A percentile compares a stretch with the other conserved stretches of the same genome.
These are phyloP conservation scores for Brassica juncea DNA, from an alignment of 345 rosid species.

Conservation along the genomic window DNA sequence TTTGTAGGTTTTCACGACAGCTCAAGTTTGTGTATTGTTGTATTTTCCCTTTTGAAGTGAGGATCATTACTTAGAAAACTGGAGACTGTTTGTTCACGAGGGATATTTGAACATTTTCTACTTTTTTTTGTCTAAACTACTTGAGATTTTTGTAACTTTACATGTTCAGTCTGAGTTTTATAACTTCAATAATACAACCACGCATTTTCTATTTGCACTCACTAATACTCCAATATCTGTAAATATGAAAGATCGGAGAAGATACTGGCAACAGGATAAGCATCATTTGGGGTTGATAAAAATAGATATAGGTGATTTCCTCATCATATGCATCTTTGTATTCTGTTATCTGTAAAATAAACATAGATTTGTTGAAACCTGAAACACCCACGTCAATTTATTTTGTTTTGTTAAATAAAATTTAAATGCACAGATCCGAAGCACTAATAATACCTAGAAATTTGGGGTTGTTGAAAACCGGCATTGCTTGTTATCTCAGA, in stretches of 20 bases:
- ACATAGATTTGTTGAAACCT: too few relatives aligned
- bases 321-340: not conserved
- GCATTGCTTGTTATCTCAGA: too few relatives aligned
- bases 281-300: not conserved
- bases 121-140: not conserved
- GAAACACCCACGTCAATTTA: too few relatives aligned
- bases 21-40: constrained; percentile 23
- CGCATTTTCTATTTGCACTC: not conserved
- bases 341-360: too few relatives aligned
- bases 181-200: constrained; percentile 7
- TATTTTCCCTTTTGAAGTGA: constrained; percentile 18
- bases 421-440: too few relatives aligned
- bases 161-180: constrained; percentile 15
- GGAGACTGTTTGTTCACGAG: constrained; percentile 25
- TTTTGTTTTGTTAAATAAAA: too few relatives aligned
- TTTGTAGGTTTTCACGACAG: constrained; percentile 11
- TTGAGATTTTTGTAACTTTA: constrained; percentile 17
- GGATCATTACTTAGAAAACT: constrained; percentile 16
- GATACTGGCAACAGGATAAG: not conserved
- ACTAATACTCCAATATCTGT: not conserved
- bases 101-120: constrained; percentile 17
- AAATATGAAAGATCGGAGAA: not conserved
- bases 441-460: too few relatives aligned
- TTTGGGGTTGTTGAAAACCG: too few relatives aligned
- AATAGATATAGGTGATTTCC: not conserved